These are phyloP conservation scores for Pachyrhizus erosus DNA, from an alignment of 306 rosid genomes.

Conservation along the genomic window DNA sequence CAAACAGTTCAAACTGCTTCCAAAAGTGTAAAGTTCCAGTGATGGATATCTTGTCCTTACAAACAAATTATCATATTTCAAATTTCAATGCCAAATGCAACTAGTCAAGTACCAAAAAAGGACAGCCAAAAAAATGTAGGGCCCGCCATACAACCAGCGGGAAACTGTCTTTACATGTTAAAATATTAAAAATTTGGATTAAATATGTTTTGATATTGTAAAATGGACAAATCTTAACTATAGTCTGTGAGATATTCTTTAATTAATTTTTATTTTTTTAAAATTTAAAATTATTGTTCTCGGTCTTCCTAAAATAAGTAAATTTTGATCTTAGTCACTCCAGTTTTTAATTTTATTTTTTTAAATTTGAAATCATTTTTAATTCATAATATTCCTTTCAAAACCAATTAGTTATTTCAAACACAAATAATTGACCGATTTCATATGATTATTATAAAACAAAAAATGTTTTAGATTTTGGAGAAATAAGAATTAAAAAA, in stretches of 20 bases:
- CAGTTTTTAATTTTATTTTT: no score
- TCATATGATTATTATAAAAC: no score
- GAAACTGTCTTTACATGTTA: neutral
- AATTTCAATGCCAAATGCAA: conserved; percentile 9
- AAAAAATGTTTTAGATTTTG: no score
- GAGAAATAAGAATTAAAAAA: neutral
- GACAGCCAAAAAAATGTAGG: neutral
- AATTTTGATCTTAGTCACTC: no score
- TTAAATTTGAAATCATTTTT: neutral
- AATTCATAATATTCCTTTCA: neutral
- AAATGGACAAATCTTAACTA: neutral
- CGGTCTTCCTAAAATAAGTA: no score
- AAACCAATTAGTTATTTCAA: no score
- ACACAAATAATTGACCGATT: no score
- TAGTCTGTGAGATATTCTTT: neutral
- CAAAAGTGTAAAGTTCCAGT: conserved; percentile 10
- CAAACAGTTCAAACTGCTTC: conserved; percentile 29
- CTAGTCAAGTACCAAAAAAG: neutral
- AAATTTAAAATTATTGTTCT: neutral
- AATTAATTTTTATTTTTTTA: neutral
- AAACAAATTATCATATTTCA: neutral
- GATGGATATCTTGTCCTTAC: conserved; percentile 19
- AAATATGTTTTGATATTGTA: neutral
- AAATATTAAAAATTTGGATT: neutral
- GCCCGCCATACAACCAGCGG: neutral